Evolutionary conservation across 2,329 filamentous ascomycete species (phyloP).

Genomic region (Fusarium oligoseptatum): DNA sequence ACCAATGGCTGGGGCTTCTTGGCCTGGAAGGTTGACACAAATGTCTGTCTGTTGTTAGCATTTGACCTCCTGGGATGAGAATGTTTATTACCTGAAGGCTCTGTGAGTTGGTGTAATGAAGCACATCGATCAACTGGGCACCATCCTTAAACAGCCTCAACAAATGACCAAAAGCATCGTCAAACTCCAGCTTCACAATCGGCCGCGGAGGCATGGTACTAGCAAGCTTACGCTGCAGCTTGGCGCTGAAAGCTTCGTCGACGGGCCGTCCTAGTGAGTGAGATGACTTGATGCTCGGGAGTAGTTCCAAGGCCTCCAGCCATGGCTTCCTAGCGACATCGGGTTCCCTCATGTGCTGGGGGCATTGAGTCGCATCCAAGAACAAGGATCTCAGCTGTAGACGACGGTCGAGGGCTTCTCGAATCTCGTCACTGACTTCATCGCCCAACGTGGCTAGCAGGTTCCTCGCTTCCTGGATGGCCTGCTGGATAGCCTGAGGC

Average conservation of each 20-base stretch:
- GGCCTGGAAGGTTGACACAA: constrained; percentile 80
- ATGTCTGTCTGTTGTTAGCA: constrained; percentile 65
- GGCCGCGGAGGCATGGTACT: constrained; percentile 94
- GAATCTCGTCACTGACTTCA: constrained; percentile 57
- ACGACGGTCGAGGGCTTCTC: constrained; percentile 72
- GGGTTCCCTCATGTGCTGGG: constrained; percentile 59
- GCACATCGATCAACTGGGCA: constrained; percentile 74
- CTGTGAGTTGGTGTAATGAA: constrained; percentile 76
- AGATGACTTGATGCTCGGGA: constrained; percentile 71
- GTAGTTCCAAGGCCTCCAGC: constrained; percentile 62
- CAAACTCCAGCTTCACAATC: constrained; percentile 82
- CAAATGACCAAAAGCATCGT: constrained; percentile 78
- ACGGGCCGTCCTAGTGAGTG: constrained; percentile 74
- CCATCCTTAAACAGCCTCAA: constrained; percentile 79
- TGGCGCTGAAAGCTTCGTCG: constrained; percentile 86
- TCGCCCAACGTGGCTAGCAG: constrained; percentile 61
- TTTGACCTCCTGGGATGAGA: neutral
- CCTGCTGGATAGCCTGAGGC: constrained; percentile 65
- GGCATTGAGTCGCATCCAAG: constrained; percentile 66
- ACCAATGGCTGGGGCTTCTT: constrained; percentile 86
- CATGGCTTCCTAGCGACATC: constrained; percentile 65
- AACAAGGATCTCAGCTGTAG: constrained; percentile 76
- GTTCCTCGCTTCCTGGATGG: constrained; percentile 67
- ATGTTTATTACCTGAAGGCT: constrained; percentile 73
- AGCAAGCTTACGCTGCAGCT: constrained; percentile 90